These are phyloP conservation scores for Penicillium bovifimosum DNA, from an alignment of 495 filamentous ascomycete species.

Conservation along the genomic window DNA sequence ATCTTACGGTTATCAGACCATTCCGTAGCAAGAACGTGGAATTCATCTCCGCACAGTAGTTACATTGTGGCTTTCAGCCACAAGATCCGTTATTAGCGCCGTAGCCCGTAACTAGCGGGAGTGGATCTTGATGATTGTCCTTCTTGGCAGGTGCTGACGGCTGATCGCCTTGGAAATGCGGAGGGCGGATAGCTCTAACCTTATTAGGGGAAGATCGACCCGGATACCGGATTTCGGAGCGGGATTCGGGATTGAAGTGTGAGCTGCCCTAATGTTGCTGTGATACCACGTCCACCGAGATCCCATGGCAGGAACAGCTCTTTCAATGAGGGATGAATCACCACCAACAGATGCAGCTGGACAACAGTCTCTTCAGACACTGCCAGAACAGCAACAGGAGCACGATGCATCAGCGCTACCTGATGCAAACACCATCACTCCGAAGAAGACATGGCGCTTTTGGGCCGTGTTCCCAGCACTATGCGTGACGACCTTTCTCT, in stretches of 20 bases:
- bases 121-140: no score
- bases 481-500: conserved; percentile 17
- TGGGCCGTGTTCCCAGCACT: conserved; percentile 27
- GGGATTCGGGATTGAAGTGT: background rate
- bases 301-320: background rate
- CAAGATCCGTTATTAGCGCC: no score
- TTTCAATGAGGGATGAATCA: background rate
- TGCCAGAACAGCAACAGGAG: background rate
- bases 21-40: no score
- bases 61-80: no score
- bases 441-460: conserved; percentile 9
- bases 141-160: no score
- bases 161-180: no score
- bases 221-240: background rate
- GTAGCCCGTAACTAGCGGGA: no score
- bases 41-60: no score
- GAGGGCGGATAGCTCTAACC: background rate
- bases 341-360: background rate
- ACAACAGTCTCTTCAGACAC: background rate
- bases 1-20: no score
- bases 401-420: background rate
- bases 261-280: background rate
- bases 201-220: background rate
- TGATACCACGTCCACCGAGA: background rate
- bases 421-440: background rate